Conservation (phyloP, 768 basidiomycete genomes). For the Termitomyces sp. region DNA sequence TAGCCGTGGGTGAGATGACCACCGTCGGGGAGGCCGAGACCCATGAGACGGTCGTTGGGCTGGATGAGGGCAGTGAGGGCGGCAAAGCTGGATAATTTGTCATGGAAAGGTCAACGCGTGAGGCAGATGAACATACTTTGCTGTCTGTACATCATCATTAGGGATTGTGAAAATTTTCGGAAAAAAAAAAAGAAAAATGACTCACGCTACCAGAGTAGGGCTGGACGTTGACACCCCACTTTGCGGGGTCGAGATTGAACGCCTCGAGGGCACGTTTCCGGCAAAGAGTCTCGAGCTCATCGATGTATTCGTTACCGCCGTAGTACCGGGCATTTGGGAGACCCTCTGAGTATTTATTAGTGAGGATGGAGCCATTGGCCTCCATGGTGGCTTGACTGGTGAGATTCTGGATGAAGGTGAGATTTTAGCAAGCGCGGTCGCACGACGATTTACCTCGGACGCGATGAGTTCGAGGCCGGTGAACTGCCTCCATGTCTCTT, state of each 20-base stretch:
- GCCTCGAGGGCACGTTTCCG: conserved; percentile 94
- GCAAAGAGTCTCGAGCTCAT: conserved; percentile 92
- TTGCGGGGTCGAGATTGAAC: conserved; percentile 87
- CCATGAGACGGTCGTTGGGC: conserved; percentile 98
- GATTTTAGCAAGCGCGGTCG: neutral
- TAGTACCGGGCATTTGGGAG: conserved; percentile 97
- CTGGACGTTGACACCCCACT: conserved; percentile 99
- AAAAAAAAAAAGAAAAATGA: conserved; percentile 21
- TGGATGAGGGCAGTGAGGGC: conserved; percentile 93
- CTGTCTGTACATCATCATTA: conserved; percentile 46
- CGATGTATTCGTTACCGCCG: conserved; percentile 96
- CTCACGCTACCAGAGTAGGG: conserved; percentile 91
- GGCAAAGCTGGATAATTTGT: conserved; percentile 65
- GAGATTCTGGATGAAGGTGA: conserved; percentile 63
- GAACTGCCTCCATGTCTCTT: conserved; percentile 98
- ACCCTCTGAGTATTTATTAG: conserved; percentile 99
- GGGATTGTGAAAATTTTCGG: neutral
- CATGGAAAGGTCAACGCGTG: neutral
- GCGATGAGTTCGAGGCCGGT: conserved; percentile 98
- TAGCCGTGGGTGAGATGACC: conserved; percentile 97
- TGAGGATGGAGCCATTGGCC: conserved; percentile 97
- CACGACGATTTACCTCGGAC: conserved; percentile 67
- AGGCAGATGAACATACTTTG: conserved; percentile 56
- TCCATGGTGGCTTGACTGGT: conserved; percentile 95
- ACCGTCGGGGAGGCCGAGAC: conserved; percentile 95